Conservation (phyloP, 2,329 filamentous ascomycete species). For the Colletotrichum sp. region DNA sequence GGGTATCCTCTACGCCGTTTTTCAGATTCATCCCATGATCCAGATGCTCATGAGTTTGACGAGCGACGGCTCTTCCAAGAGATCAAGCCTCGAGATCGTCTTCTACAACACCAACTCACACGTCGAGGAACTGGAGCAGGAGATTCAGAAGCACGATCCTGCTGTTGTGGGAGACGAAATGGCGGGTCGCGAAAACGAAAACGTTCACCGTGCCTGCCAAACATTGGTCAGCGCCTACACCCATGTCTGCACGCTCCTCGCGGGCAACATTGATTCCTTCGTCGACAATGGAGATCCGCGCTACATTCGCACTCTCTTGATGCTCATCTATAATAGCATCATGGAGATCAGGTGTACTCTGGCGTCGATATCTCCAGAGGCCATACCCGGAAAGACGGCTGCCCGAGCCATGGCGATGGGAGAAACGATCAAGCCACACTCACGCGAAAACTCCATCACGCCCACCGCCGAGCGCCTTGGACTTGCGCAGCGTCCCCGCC, state of each 20-base stretch:
- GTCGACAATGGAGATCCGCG: constrained; percentile 70
- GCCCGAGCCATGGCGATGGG: constrained; percentile 30
- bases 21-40: constrained; percentile 72
- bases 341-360: constrained; percentile 68
- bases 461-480: constrained; percentile 56
- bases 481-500: constrained; percentile 39
- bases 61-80: constrained; percentile 63
- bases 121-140: constrained; percentile 68
- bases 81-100: constrained; percentile 69
- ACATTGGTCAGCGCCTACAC: constrained; percentile 69
- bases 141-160: constrained; percentile 66
- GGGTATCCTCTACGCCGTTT: constrained; percentile 70
- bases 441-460: constrained; percentile 57
- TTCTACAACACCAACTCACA: constrained; percentile 73
- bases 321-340: constrained; percentile 70
- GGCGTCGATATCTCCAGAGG: constrained; percentile 33
- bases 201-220: constrained; percentile 66
- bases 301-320: constrained; percentile 68
- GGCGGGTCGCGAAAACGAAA: constrained; percentile 63
- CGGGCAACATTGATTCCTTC: constrained; percentile 67
- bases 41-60: constrained; percentile 68
- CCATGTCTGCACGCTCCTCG: constrained; percentile 66
- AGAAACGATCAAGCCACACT: constrained; percentile 56
- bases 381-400: constrained; percentile 25
- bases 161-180: constrained; percentile 54